Base-by-base conservation (phyloP, 2,329 filamentous ascomycete species). In the Alternaria infectoria region DNA sequence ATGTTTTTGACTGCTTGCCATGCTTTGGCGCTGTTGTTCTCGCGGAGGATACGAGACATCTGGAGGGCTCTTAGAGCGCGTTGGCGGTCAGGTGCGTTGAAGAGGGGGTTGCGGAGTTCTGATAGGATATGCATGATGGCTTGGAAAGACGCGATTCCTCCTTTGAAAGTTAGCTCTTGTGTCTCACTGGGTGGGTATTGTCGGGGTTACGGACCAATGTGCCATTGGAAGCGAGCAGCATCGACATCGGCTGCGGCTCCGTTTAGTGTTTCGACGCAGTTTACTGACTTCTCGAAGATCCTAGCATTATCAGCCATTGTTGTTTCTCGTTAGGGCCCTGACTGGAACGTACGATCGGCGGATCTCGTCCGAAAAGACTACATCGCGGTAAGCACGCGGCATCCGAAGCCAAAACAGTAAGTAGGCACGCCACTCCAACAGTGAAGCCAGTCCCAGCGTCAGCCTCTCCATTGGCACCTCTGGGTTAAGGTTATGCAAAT, bases 41-140 rank as follows among this genome's bases (percentile, higher is more conserved):
- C 76, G 56, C 74, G 76, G 5, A 78, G 66, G 17, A 73, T 65
- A 36, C 73, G 71, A 11, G 73, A 76, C 61, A 75, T 73, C 44
- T 77, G 72, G 5, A 80, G 65, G 1, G 78, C 76, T 54, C 73
- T 71, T 3, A 80, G 61, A 7, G 79, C 79, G 19, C 77, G 76
- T 54, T 77, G 68, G 25, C 77, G 74, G 51, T 80, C 77, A 7
- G 77, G 75, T 12, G 68, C 71, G 26, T 77, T 68, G 59, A 80
- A 80, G 15, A 77, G 64, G 3, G 77, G 75, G 54, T 78, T 79
- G 13, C 77, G 75, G n/a, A 81, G 68, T 57, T 81, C 79, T 4
- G 77, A 79, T 1, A 81, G 69, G 9, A 80, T 74, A 50, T 80
- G 77, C 75, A 80, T 79, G 46, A 81, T 79, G 3, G 76, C 74